Conservation (phyloP, 116 monocot species). For the Zostera marina region DNA sequence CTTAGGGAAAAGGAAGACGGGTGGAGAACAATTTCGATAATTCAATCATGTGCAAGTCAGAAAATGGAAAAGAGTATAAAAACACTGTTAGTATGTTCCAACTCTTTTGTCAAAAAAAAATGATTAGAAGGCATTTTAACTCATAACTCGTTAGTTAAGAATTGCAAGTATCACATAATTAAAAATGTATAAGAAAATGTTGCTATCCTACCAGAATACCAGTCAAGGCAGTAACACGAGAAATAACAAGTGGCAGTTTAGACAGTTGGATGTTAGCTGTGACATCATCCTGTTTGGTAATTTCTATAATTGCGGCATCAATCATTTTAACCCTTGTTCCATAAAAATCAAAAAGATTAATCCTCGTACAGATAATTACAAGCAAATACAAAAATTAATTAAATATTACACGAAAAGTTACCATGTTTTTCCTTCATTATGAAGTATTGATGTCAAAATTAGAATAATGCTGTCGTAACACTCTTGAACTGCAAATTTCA, state of each 20-base stretch:
- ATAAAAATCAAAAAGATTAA: neutral
- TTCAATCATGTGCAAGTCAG: too few relatives aligned
- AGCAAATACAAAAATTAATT: neutral
- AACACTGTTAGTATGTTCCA: too few relatives aligned
- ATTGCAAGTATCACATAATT: too few relatives aligned
- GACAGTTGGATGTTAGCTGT: conserved; percentile 34
- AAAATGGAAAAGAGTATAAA: too few relatives aligned
- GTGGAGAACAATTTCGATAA: too few relatives aligned
- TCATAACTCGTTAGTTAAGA: too few relatives aligned
- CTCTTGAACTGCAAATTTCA: conserved; percentile 91
- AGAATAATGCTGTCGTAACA: conserved; percentile 37
- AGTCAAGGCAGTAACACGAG: conserved; percentile 58
- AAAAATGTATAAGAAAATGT: too few relatives aligned
- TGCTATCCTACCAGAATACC: conserved; percentile 94
- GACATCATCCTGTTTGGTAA: conserved; percentile 26
- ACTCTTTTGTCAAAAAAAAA: too few relatives aligned
- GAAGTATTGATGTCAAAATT: conserved; percentile 56
- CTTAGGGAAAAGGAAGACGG: too few relatives aligned
- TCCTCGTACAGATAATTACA: neutral
- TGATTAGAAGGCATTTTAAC: too few relatives aligned
- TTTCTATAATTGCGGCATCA: conserved; percentile 37
- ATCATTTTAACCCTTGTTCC: conserved; percentile 55
- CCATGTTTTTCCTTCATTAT: conserved; percentile 65
- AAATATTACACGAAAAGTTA: conserved; percentile 3
- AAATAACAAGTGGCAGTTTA: conserved; percentile 56